Base-by-base conservation (phyloP, 495 filamentous ascomycete species). In the Tuber indicum region DNA sequence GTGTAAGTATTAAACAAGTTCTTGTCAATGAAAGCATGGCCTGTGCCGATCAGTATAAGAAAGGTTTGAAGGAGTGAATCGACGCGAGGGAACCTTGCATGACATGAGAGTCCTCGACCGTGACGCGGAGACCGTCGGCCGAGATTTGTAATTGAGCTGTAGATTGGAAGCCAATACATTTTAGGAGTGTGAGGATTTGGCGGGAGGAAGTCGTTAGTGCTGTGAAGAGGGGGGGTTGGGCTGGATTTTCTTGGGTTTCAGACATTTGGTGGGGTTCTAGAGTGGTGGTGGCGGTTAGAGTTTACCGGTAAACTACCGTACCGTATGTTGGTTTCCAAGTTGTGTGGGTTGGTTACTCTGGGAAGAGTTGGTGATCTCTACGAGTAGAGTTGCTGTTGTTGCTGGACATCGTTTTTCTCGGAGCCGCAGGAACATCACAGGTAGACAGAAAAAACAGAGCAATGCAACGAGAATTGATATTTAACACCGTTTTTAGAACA, bases 181-280 rank as follows among this genome's bases (percentile, higher is more conserved):
- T 92, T 45, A 99, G 90, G 16, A 98, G 88, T n/a, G 92, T 91
- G 83, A 92, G 94, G 70, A 99, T 89, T 77, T 97, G 94, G 66
- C 93, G 89, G 39, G 93, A 92, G 44, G 94, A 97, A 82, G 89
- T 92, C 45, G 95, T 92, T 70, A 96, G 91, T 46, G 94, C 94
- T 81, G 88, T 90, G 84, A 99, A 94, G 3, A 97, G 85, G 42
- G 89, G 90, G 42, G 82, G 72, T 82, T 85, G 83, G 83, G 26
- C 58, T 7, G 75, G 32, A 3, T 82, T 78, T 19, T 39, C 39
- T 39, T 81, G 42, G 78, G 32, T 73, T 80, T 80, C 26, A 26
- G 58, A 66, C 58, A 66, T 66, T 73, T 42, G 72, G 49, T 66
- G 47, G 43, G 26, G 72, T 36, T 45, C 66, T 69, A 69, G 39